Conservation (phyloP, 768 basidiomycete species). For the Hydnomerulius pinastri region DNA sequence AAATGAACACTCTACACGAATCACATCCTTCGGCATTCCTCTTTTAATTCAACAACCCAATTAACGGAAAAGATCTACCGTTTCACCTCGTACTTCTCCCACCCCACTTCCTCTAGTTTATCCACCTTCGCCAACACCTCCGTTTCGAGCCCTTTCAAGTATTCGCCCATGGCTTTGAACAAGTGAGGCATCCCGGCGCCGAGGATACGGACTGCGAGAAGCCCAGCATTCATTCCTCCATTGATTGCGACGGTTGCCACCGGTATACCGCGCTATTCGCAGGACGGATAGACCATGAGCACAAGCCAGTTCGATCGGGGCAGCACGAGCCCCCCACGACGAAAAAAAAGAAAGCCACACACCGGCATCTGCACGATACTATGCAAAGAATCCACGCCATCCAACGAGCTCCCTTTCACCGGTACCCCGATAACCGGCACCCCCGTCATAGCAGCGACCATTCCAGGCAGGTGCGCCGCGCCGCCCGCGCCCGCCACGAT, state of each 20-base stretch:
- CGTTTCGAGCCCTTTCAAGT: conserved; percentile 64
- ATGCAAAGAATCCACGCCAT: conserved; percentile 96
- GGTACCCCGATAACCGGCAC: conserved; percentile 96
- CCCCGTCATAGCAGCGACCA: conserved; percentile 94
- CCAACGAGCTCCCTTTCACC: conserved; percentile 90
- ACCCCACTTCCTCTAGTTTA: conserved; percentile 76
- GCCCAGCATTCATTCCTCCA: conserved; percentile 89
- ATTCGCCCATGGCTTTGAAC: conserved; percentile 66
- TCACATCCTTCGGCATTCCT: too few relatives aligned
- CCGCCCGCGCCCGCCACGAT: conserved; percentile 98
- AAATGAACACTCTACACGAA: too few relatives aligned
- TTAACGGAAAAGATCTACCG: too few relatives aligned
- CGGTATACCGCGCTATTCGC: conserved; percentile 83
- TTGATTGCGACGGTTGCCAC: conserved; percentile 98
- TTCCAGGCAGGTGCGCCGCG: conserved; percentile 96
- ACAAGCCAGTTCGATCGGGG: not conserved
- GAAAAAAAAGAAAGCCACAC: conserved; percentile 33
- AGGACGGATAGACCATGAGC: conserved; percentile 1
- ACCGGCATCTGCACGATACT: conserved; percentile 99
- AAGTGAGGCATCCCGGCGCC: conserved; percentile 71
- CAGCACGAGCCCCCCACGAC: too few relatives aligned
- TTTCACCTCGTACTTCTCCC: conserved; percentile 75
- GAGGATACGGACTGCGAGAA: conserved; percentile 91
- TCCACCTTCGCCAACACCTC: conserved; percentile 83
- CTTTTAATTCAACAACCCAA: too few relatives aligned